These are phyloP conservation scores for Cystobasidium tubakii DNA, from an alignment of 768 basidiomycete species.

Conservation along the genomic window DNA sequence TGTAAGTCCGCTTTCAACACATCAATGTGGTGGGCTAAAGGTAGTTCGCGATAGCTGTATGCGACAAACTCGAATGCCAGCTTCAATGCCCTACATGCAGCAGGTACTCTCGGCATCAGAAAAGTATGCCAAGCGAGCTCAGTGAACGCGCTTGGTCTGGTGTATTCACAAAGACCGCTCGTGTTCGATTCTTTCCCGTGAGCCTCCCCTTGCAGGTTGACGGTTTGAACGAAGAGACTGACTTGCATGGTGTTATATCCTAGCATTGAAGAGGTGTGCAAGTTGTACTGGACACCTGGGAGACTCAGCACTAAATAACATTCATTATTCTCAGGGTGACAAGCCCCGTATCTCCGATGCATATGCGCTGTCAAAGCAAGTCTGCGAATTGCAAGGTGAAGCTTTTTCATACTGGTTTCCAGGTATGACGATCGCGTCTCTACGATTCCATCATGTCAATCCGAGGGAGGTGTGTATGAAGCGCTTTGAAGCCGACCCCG, in stretches of 20 bases:
- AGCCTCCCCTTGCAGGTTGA: background rate
- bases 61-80: slow-evolving; percentile 12
- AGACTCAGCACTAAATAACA: background rate
- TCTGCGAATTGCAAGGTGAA: background rate
- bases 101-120: background rate
- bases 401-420: slow-evolving; percentile 7
- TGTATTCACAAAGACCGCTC: slow-evolving; percentile 1
- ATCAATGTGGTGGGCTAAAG: background rate
- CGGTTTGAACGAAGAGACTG: too few species aligned
- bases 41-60: background rate
- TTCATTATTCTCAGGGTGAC: background rate
- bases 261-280: background rate
- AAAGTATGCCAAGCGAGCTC: slow-evolving; percentile 7
- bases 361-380: slow-evolving; percentile 15
- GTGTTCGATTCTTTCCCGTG: slow-evolving; percentile 1
- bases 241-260: background rate
- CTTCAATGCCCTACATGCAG: slow-evolving; percentile 10
- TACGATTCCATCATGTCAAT: slow-evolving; percentile 21
- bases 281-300: background rate
- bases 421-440: background rate
- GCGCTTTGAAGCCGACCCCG: background rate
- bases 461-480: background rate
- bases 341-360: background rate
- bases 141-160: background rate
- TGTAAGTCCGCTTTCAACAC: background rate